These are phyloP conservation scores for Colletotrichum shisoi DNA, from an alignment of 2,329 filamentous ascomycete genomes.

Conservation along the genomic window DNA sequence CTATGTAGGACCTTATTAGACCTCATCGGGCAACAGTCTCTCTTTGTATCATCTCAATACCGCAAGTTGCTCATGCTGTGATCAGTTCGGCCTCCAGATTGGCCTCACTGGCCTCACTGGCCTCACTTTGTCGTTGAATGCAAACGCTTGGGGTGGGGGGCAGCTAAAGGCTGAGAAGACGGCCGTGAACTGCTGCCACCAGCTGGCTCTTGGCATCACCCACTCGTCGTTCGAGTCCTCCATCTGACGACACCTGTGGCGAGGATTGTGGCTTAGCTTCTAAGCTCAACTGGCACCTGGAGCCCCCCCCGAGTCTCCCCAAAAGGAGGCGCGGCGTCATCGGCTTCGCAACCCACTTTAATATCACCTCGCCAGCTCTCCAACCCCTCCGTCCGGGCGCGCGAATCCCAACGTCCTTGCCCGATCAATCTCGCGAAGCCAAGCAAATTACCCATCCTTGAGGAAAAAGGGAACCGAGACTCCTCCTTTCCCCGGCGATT, in stretches of 20 bases:
- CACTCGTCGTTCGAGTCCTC: background rate
- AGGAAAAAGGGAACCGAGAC: conserved; percentile 5
- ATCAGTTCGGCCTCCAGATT: conserved; percentile 11
- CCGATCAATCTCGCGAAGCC: conserved; percentile 35
- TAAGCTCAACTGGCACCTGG: conserved; percentile 24
- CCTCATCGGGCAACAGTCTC: background rate
- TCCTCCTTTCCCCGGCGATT: conserved; percentile 11
- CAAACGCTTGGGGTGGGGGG: background rate
- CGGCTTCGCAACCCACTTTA: conserved; percentile 41
- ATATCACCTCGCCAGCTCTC: conserved; percentile 38
- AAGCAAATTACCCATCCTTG: conserved; percentile 20
- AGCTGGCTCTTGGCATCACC: background rate
- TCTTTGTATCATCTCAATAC: background rate
- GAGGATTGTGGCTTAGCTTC: conserved; percentile 33
- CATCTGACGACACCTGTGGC: conserved; percentile 30
- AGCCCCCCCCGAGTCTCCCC: background rate
- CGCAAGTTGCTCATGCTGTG: background rate
- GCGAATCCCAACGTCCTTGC: conserved; percentile 27
- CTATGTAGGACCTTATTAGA: background rate
- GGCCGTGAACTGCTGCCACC: background rate
- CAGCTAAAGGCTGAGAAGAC: too few relatives aligned
- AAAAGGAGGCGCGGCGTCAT: conserved; percentile 39
- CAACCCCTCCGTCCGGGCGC: conserved; percentile 38
- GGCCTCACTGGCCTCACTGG: conserved; percentile 29
- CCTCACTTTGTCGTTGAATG: conserved; percentile 2